Percentiles rank a stretch among this genome's conserved stretches.
phyloP scores from a whole-genome alignment of 345 rosid species.

The Adansonia digitata region DNA sequence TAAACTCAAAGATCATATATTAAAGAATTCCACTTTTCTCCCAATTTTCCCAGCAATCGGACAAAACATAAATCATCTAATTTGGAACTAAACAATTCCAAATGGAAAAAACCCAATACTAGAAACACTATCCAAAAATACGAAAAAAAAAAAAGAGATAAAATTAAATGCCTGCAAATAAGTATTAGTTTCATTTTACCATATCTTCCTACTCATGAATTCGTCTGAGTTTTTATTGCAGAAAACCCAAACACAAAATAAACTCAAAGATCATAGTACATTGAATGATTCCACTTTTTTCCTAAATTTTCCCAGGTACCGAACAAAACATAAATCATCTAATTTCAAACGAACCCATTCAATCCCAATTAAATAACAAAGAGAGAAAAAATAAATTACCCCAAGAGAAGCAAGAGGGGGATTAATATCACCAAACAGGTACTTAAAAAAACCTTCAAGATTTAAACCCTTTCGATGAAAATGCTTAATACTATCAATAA shows the following conservation, averaged over 20 bases:
- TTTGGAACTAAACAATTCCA: not conserved
- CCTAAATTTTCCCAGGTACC: not conserved
- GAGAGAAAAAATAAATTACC: constrained; percentile 25
- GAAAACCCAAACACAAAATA: not conserved
- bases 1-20: not conserved
- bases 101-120: not conserved
- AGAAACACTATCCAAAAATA: not conserved
- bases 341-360: not conserved
- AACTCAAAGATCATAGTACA: not conserved
- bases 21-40: not conserved
- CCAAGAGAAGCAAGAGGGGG: constrained; percentile 44
- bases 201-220: too few species aligned
- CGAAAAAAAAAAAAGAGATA: not conserved
- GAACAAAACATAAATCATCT: not conserved
- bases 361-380: not conserved
- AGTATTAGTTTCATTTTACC: too few species aligned
- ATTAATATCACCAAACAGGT: constrained; percentile 44
- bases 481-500: constrained; percentile 39
- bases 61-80: not conserved
- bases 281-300: not conserved
- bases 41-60: not conserved
- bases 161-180: too few species aligned
- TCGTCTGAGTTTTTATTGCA: not conserved
- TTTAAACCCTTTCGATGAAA: constrained; percentile 52
- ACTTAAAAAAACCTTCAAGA: constrained; percentile 66